Conservation (phyloP, 1,284 basidiomycete genomes). For the Puccinia hordei region DNA sequence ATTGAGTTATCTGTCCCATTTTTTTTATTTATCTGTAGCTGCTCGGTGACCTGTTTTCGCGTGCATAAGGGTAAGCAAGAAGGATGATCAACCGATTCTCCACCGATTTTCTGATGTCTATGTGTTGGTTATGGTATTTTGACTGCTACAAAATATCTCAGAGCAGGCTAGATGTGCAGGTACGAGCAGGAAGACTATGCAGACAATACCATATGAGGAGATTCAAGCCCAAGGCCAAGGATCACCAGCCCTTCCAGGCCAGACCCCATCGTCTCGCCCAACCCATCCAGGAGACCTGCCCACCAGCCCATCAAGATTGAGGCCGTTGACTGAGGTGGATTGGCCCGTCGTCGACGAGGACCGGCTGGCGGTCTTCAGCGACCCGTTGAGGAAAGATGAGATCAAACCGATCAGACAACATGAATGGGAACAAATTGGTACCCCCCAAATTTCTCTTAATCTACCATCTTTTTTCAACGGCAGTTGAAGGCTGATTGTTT, state of each 20-base stretch:
- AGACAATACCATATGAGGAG: background rate
- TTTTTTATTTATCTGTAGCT: conserved; percentile 28
- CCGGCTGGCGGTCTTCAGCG: conserved; percentile 10
- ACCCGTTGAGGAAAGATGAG: conserved; percentile 38
- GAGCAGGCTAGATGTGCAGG: conserved; percentile 38
- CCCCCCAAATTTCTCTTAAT: background rate
- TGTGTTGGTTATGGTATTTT: background rate
- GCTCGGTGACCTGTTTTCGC: conserved; percentile 31
- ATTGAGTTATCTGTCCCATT: background rate
- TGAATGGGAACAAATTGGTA: conserved; percentile 44
- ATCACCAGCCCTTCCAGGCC: background rate
- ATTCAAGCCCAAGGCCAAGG: background rate
- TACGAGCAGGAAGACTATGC: background rate
- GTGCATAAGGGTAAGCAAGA: conserved; percentile 23
- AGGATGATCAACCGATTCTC: background rate
- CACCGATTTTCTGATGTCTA: background rate
- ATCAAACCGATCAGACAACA: conserved; percentile 39
- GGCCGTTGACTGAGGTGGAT: conserved; percentile 1
- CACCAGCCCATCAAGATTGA: background rate
- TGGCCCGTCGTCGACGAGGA: conserved; percentile 30
- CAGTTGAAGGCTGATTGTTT: no score
- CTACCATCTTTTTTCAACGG: no score
- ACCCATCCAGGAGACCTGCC: background rate
- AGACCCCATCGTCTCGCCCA: background rate
- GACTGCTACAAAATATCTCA: background rate